Conservation (phyloP, 1,284 basidiomycete species). For the Cystobasidiaceae sp. region DNA sequence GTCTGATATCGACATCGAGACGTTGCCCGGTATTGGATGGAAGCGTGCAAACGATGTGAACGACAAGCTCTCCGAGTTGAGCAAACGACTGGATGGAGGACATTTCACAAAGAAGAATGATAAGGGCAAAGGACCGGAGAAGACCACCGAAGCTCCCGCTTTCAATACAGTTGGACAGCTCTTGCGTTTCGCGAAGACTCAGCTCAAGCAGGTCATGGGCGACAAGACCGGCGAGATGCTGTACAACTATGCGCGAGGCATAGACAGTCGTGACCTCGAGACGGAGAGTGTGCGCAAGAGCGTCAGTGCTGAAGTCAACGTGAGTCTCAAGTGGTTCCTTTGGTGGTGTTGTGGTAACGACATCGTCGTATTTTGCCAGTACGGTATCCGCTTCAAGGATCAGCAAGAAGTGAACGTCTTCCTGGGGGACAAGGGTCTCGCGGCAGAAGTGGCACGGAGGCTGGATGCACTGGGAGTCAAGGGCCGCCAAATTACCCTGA, state of each 20-base stretch:
- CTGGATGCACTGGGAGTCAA: constrained; percentile 62
- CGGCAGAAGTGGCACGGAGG: constrained; percentile 66
- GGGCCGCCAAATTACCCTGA: constrained; percentile 71
- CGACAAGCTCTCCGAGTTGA: constrained; percentile 19
- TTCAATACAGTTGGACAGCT: constrained; percentile 24
- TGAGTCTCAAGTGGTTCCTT: constrained; percentile 53
- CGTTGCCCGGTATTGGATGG: constrained; percentile 82
- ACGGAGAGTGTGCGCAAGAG: constrained; percentile 59
- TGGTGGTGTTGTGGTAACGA: neutral
- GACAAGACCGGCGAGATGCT: constrained; percentile 75
- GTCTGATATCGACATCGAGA: constrained; percentile 70
- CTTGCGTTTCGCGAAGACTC: constrained; percentile 53
- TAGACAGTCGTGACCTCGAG: constrained; percentile 73
- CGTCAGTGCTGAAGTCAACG: constrained; percentile 83
- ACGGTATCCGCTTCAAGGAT: constrained; percentile 87
- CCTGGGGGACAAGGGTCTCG: constrained; percentile 53
- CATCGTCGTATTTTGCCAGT: constrained; percentile 46
- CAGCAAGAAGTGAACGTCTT: constrained; percentile 64
- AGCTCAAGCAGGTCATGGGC: constrained; percentile 69
- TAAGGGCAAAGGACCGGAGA: neutral
- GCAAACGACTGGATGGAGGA: constrained; percentile 6
- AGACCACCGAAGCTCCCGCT: neutral
- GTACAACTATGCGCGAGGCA: constrained; percentile 74
- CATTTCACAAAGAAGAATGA: constrained; percentile 19
- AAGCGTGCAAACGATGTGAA: constrained; percentile 31